A percentile compares a stretch with the other conserved stretches of the same genome.
Evolutionary conservation across 257 asterid genomes (phyloP).

Genomic region (Paulownia fortunei): DNA sequence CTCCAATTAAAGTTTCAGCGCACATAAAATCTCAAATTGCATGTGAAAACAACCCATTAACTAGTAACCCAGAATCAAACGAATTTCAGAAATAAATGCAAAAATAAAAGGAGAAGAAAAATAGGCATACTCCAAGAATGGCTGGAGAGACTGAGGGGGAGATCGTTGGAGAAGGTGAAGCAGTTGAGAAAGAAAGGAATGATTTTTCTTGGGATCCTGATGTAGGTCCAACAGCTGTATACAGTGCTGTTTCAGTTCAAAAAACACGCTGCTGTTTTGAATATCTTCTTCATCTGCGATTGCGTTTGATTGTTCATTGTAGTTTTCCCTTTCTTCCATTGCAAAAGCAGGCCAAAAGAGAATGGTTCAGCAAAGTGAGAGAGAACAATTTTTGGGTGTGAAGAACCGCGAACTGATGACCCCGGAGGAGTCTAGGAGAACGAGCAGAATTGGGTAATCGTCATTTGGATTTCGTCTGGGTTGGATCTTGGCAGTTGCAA

Average conservation of each 20-base stretch:
- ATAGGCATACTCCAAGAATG: constrained; percentile 70
- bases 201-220: constrained; percentile 55
- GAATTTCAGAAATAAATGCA: constrained; percentile 1
- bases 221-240: constrained; percentile 65
- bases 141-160: constrained; percentile 59
- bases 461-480: not conserved
- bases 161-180: constrained; percentile 67
- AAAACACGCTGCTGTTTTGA: constrained; percentile 43
- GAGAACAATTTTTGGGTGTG: constrained; percentile 4
- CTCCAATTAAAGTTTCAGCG: not conserved
- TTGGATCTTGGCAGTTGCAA: not conserved
- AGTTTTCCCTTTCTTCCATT: constrained; percentile 38
- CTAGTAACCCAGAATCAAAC: not conserved
- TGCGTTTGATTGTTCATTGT: constrained; percentile 16
- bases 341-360: not conserved
- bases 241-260: constrained; percentile 64
- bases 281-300: constrained; percentile 35
- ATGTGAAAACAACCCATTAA: not conserved
- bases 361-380: not conserved
- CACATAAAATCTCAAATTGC: not conserved
- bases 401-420: constrained; percentile 18
- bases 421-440: constrained; percentile 23
- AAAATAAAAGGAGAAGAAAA: not conserved
- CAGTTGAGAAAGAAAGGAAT: constrained; percentile 52
- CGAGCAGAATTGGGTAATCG: not conserved